Conservation (phyloP, 495 filamentous ascomycete species). For the Venustampulla echinocandica region DNA sequence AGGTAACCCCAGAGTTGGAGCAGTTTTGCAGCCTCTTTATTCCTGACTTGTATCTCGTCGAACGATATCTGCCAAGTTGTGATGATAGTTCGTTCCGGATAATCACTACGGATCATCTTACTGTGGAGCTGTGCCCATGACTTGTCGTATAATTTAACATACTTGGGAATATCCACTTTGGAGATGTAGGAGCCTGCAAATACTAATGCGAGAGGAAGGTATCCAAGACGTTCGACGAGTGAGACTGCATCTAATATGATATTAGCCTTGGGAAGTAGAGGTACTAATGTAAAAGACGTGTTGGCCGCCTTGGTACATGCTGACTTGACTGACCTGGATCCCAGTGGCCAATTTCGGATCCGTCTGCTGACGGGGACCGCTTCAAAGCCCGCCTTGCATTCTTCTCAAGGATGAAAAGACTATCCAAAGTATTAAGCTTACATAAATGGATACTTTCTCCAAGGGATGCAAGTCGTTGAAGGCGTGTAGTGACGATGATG, state of each 20-base stretch:
- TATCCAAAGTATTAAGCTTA: constrained; percentile 9
- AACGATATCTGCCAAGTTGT: constrained; percentile 41
- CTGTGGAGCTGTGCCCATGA: constrained; percentile 25
- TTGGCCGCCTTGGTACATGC: not conserved
- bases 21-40: constrained; percentile 29
- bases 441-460: constrained; percentile 13
- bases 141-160: constrained; percentile 23
- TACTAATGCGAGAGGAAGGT: constrained; percentile 28
- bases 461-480: constrained; percentile 15
- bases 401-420: constrained; percentile 16
- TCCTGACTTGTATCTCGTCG: constrained; percentile 28
- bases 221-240: constrained; percentile 23
- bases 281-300: not conserved
- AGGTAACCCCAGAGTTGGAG: constrained; percentile 39
- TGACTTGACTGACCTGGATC: constrained; percentile 18
- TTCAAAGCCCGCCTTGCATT: constrained; percentile 14
- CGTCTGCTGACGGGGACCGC: not conserved
- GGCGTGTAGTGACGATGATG: constrained; percentile 34
- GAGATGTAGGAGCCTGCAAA: constrained; percentile 29
- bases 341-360: constrained; percentile 9
- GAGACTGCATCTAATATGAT: constrained; percentile 17
- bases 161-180: constrained; percentile 17
- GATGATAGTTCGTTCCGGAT: constrained; percentile 28
- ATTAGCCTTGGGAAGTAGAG: constrained; percentile 7
- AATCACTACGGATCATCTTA: constrained; percentile 17